Percentiles rank a stretch among this genome's conserved stretches.
These are phyloP conservation scores for Neobulgaria alba DNA, from an alignment of 2,329 filamentous ascomycete species.

Conservation along the genomic window DNA sequence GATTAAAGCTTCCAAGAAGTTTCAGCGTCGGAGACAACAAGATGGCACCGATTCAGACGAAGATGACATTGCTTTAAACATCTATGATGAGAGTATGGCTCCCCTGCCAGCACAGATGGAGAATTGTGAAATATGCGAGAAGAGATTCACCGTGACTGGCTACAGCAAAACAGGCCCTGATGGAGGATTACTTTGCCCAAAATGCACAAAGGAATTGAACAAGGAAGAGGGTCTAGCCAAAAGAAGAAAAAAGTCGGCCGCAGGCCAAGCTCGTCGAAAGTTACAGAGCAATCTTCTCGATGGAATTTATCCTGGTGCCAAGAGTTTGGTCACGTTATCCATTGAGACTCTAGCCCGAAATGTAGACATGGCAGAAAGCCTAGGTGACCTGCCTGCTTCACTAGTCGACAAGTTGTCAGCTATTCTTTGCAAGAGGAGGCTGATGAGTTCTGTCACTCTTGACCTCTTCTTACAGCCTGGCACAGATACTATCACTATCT, in stretches of 20 bases:
- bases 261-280: conserved; percentile 55
- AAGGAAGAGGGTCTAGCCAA: conserved; percentile 55
- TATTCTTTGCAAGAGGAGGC: conserved; percentile 50
- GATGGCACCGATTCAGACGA: conserved; percentile 40
- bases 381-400: conserved; percentile 49
- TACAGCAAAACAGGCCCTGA: conserved; percentile 75
- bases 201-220: conserved; percentile 68
- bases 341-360: conserved; percentile 55
- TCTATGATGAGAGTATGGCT: conserved; percentile 38
- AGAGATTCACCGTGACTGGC: conserved; percentile 85
- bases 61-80: conserved; percentile 40
- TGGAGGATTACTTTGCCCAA: conserved; percentile 77
- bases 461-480: conserved; percentile 47
- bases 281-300: conserved; percentile 79
- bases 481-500: conserved; percentile 44
- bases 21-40: conserved; percentile 39
- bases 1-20: conserved; percentile 52
- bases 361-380: conserved; percentile 50
- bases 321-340: conserved; percentile 56
- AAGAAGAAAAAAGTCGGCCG: conserved; percentile 45
- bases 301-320: conserved; percentile 58
- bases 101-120: conserved; percentile 63
- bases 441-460: conserved; percentile 45
- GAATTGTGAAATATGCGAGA: conserved; percentile 77
- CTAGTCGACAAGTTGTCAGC: conserved; percentile 51